Evolutionary conservation across 1,139 yeast genomes (phyloP).

Genomic region (Yamadazyma sp.): DNA sequence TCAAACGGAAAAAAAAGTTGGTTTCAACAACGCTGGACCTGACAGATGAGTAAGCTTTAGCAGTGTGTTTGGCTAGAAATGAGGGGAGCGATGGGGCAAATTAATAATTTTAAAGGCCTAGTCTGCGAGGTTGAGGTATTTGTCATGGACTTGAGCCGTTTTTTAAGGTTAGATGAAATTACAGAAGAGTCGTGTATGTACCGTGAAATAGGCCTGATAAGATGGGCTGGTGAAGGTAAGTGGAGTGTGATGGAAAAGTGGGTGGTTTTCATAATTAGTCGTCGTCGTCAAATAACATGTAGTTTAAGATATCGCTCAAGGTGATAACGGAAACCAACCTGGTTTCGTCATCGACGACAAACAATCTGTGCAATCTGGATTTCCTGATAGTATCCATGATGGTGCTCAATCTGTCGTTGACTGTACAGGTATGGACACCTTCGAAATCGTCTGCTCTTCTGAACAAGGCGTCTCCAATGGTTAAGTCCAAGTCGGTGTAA

Average conservation of each 20-base stretch:
- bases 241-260: too few species aligned
- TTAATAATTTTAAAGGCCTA: too few species aligned
- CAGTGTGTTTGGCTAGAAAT: too few species aligned
- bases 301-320: slow-evolving; percentile 85
- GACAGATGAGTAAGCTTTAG: too few species aligned
- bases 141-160: too few species aligned
- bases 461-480: slow-evolving; percentile 95
- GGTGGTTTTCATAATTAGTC: slow-evolving; percentile 25
- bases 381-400: slow-evolving; percentile 93
- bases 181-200: background rate
- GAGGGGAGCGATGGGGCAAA: too few species aligned
- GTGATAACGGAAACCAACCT: slow-evolving; percentile 81
- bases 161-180: background rate
- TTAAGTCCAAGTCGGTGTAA: slow-evolving; percentile 83
- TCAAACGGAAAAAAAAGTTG: too few species aligned
- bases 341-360: slow-evolving; percentile 85
- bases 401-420: slow-evolving; percentile 82
- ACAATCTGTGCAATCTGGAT: slow-evolving; percentile 86
- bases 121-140: too few species aligned
- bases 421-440: slow-evolving; percentile 95
- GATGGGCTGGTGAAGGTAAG: too few species aligned
- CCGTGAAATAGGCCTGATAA: background rate
- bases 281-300: slow-evolving; percentile 75
- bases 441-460: slow-evolving; percentile 95
- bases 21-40: too few species aligned